These are phyloP conservation scores for Apophysomyces trapeziformis DNA, from an alignment of 371 early-diverging fungal genomes.

Conservation along the genomic window DNA sequence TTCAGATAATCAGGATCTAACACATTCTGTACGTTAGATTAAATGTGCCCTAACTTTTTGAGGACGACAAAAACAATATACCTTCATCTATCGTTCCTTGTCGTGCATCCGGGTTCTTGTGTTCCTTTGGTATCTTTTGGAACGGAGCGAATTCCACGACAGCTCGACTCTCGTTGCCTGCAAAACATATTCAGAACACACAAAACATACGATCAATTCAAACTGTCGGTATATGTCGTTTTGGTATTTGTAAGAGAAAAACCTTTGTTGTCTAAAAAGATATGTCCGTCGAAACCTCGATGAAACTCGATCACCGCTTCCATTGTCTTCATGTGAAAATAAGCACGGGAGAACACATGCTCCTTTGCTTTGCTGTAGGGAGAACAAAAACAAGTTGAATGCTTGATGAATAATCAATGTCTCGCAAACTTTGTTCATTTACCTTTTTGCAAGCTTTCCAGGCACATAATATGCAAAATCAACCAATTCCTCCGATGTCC, in stretches of 20 bases:
- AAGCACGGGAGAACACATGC: conserved; percentile 74
- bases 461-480: conserved; percentile 65
- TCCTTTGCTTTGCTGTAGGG: conserved; percentile 70
- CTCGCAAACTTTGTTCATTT: background rate
- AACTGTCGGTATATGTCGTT: too few relatives aligned
- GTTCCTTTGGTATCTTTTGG: conserved; percentile 73
- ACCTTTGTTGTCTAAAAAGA: conserved; percentile 76
- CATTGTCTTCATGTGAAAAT: conserved; percentile 74
- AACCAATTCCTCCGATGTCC: conserved; percentile 54
- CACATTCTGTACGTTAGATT: background rate
- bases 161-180: conserved; percentile 73
- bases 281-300: conserved; percentile 77
- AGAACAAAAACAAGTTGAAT: background rate
- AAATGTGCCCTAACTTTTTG: background rate
- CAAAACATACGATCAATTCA: too few relatives aligned
- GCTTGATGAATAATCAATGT: background rate
- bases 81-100: conserved; percentile 81
- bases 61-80: conserved; percentile 21
- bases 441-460: conserved; percentile 81
- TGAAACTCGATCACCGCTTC: conserved; percentile 75
- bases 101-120: conserved; percentile 66
- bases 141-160: conserved; percentile 85
- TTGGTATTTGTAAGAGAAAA: too few relatives aligned
- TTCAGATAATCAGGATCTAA: conserved; percentile 78
- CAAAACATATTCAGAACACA: background rate